Evolutionary conservation across 441 rosid species (phyloP), one percentile per base, ranked within the genome.

Genomic region (Metrosideros polymorpha): DNA sequence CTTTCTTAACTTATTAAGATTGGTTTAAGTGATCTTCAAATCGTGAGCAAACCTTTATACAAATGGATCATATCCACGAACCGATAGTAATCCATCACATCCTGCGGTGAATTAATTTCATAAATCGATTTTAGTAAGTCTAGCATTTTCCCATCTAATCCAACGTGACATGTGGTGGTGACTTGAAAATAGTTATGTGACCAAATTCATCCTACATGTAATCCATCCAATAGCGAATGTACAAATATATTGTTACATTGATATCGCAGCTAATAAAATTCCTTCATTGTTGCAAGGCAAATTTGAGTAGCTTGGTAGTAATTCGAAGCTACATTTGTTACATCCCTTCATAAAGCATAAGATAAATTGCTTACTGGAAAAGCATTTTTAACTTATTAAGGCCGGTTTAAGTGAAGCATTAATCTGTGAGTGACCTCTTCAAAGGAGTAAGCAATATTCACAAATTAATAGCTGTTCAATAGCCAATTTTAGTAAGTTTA

Each of bases 51-150:
- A 9, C 12, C 0, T 9, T 25, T 54, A 54, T 17, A 32, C 6
- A 1, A 35, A 13, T 22, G 1, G 2, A 7, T 66, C 77, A 35
- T 35, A 66, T 66, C 19, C 45, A 9, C 12, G 1, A 8, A 61
- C 9, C 3, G 0, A 30, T 4, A 17, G 12, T 1, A 1, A 9
- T 18, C 24, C 6, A 4, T 30, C 3, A 9, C 14, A 9, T 35
- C 27, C 19, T 35, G 9, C 0, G 9, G 0, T 18, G 25, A 32
- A 63, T 63, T 4, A 18, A 32, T 63, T 59, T 63, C 32, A 13
- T 18, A 9, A 63, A 66, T 7, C 7, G 19, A 35, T 19, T 66
- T 19, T 35, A 9, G 27, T 5, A 18, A 35, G 77, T 9, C 22
- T 9, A 35, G 14, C 45, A 66, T 66, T 66, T 5, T 12, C 71